Percentiles rank a stretch among this genome's conserved stretches.
phyloP scores from a whole-genome alignment of 169 alveolate genomes.

The Plasmodium vivax region DNA sequence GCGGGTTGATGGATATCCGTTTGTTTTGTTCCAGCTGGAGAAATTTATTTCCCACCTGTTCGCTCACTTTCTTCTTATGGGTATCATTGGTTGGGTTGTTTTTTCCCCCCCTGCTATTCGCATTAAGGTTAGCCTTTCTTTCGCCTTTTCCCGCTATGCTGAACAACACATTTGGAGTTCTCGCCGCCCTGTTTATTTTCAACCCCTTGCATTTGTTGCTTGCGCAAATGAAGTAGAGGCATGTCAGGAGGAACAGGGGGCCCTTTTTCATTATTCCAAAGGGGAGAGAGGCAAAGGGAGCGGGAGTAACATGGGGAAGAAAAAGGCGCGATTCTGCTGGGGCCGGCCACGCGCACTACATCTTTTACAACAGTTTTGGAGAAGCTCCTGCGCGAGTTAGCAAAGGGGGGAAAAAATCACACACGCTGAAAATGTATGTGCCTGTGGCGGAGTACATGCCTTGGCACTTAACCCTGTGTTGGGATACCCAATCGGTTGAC shows the following conservation, averaged over 20 bases:
- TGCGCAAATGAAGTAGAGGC: not conserved
- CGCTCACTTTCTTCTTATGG: not conserved
- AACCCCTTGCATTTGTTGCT: not conserved
- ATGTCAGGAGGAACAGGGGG: not conserved
- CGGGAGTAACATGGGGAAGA: not conserved
- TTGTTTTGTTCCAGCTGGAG: constrained; percentile 42
- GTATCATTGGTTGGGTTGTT: not conserved
- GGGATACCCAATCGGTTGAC: not conserved
- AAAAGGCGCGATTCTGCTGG: not conserved
- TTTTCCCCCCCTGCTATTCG: not conserved
- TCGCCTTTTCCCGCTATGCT: not conserved
- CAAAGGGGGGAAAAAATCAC: not conserved
- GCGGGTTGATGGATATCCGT: constrained; percentile 41
- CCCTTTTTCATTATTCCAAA: not conserved
- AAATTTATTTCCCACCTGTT: constrained; percentile 52
- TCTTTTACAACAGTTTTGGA: not conserved
- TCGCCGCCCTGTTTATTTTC: not conserved
- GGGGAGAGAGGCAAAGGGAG: not conserved
- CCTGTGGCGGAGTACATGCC: not conserved
- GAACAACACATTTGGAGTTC: not conserved
- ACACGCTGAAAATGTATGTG: not conserved
- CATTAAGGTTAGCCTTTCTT: not conserved
- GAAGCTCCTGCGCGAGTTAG: not conserved
- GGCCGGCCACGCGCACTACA: not conserved
- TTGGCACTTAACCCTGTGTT: not conserved